Conservation (phyloP, 768 basidiomycete species). For the Pluteus cervinus region DNA sequence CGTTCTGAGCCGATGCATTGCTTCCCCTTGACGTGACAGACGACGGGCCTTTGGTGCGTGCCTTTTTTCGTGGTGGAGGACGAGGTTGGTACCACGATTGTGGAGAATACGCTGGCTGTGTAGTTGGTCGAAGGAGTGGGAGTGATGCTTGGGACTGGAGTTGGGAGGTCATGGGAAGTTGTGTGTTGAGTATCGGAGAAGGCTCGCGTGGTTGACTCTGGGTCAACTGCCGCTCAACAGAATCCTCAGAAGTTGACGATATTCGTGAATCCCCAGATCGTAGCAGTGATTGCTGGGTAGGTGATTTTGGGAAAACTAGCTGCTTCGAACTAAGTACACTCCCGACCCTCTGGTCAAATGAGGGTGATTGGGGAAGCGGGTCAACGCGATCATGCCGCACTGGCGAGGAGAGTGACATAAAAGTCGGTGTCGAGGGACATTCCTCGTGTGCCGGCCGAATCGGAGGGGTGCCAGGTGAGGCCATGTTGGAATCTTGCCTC, state of each 20-base stretch:
- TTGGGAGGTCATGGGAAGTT: no score
- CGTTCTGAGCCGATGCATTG: no score
- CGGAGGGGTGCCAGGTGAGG: conserved; percentile 2
- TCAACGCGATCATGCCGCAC: conserved; percentile 7
- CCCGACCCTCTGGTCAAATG: conserved; percentile 9
- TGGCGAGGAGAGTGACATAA: conserved; percentile 21
- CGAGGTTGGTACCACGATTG: conserved; percentile 30
- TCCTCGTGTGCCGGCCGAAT: conserved; percentile 11
- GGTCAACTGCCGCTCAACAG: conserved; percentile 44
- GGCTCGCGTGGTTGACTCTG: no score
- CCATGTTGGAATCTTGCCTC: background rate
- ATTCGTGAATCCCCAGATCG: conserved; percentile 16
- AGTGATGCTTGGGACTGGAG: background rate
- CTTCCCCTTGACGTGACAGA: no score
- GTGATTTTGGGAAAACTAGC: background rate
- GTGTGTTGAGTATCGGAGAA: no score
- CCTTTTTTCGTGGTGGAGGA: conserved; percentile 2
- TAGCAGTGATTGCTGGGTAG: background rate
- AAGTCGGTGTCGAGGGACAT: conserved; percentile 12
- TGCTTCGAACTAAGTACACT: background rate
- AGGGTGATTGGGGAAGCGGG: conserved; percentile 9
- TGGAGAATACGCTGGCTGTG: conserved; percentile 8
- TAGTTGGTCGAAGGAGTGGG: conserved; percentile 4
- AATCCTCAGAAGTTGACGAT: conserved; percentile 31
- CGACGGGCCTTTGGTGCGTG: no score